Conservation (phyloP, 2,329 filamentous ascomycete species). For the Penicillium sp. region DNA sequence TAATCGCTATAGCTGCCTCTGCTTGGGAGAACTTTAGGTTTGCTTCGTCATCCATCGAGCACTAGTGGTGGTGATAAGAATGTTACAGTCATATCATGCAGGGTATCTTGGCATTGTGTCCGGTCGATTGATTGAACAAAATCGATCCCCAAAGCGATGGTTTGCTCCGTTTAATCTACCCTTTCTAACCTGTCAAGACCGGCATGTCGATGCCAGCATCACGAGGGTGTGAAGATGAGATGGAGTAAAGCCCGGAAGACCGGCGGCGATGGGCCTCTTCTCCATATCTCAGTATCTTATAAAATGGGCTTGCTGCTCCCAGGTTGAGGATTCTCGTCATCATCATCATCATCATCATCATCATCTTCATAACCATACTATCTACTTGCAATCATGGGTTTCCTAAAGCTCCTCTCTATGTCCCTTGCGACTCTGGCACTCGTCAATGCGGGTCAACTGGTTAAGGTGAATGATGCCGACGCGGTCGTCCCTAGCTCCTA, state of each 20-base stretch:
- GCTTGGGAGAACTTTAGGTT: not conserved
- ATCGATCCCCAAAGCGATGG: constrained; percentile 11
- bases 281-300: constrained; percentile 1
- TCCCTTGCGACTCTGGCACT: constrained; percentile 11
- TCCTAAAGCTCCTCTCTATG: constrained; percentile 6
- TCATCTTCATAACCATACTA: constrained; percentile 1
- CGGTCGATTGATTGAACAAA: constrained; percentile 5
- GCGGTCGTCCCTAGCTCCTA: constrained; percentile 10
- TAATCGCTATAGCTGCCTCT: constrained; percentile 7
- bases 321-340: constrained; percentile 5
- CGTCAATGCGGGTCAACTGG: constrained; percentile 4
- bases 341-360: not conserved
- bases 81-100: constrained; percentile 10
- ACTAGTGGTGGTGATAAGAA: not conserved
- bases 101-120: constrained; percentile 10
- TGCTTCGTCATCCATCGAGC: too few relatives aligned
- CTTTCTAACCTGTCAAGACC: constrained; percentile 1
- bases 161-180: constrained; percentile 2
- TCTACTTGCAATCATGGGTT: constrained; percentile 8
- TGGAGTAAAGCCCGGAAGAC: constrained; percentile 7
- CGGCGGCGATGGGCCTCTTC: constrained; percentile 9
- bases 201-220: not conserved
- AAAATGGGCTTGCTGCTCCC: not conserved
- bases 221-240: constrained; percentile 7
- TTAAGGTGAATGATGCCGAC: not conserved